These are phyloP conservation scores for Geranium brycei DNA, from an alignment of 345 rosid species.

Conservation along the genomic window DNA sequence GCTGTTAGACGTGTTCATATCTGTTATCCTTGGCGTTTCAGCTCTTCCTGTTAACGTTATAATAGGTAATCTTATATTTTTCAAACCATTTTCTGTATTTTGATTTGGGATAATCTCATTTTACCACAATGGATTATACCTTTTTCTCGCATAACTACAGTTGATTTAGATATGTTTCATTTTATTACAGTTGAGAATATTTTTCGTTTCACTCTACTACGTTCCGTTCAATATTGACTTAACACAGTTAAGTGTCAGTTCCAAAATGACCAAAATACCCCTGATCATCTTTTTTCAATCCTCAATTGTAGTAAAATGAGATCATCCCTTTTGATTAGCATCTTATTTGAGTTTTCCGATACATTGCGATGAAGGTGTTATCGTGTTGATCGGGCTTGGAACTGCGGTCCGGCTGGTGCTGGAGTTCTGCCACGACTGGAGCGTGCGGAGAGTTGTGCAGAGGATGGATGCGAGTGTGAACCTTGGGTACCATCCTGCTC, in stretches of 20 bases:
- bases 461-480: conserved; percentile 50
- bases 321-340: background rate
- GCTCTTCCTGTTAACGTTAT: conserved; percentile 83
- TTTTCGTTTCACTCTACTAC: too few species aligned
- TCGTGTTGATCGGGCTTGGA: conserved; percentile 87
- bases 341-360: conserved; percentile 6
- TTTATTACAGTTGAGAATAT: too few species aligned
- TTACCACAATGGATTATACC: too few species aligned
- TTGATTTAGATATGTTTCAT: too few species aligned
- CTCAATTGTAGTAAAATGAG: too few species aligned
- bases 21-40: conserved; percentile 71
- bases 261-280: too few species aligned
- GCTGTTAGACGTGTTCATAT: conserved; percentile 73
- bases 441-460: conserved; percentile 53
- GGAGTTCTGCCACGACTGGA: conserved; percentile 84
- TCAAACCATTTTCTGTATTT: background rate
- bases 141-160: too few species aligned
- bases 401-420: conserved; percentile 66
- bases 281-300: too few species aligned
- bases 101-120: background rate
- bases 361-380: conserved; percentile 41
- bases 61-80: conserved; percentile 33
- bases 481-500: conserved; percentile 47
- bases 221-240: too few species aligned
- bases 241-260: too few species aligned